phyloP scores from a whole-genome alignment of 2,329 filamentous ascomycete species.

The Rutstroemia sp. region DNA sequence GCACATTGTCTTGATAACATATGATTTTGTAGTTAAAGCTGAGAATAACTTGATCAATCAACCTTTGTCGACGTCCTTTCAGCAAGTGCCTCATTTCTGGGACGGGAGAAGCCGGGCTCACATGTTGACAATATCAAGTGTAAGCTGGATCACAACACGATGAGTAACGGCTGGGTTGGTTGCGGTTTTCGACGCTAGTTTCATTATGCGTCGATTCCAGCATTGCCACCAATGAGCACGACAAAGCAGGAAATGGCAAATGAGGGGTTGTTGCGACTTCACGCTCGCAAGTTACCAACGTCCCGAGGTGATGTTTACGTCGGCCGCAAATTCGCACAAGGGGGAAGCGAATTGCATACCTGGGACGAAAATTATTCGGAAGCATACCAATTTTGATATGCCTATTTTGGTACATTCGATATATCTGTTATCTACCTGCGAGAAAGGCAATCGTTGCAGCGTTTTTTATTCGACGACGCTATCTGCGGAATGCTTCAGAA shows the following conservation, averaged over 20 bases:
- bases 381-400: constrained; percentile 3
- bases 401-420: not conserved
- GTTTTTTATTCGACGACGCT: not conserved
- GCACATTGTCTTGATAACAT: not conserved
- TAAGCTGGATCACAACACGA: not conserved
- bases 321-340: not conserved
- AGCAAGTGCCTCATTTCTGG: not conserved
- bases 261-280: not conserved
- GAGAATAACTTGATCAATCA: not conserved
- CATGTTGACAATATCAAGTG: not conserved
- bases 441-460: not conserved
- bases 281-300: not conserved
- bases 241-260: not conserved
- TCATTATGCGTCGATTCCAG: not conserved
- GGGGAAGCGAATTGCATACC: not conserved
- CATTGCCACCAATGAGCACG: not conserved
- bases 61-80: not conserved
- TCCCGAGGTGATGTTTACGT: not conserved
- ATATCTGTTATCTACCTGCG: not conserved
- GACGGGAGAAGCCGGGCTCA: not conserved
- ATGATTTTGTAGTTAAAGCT: not conserved
- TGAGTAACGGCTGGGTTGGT: not conserved
- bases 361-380: constrained; percentile 9
- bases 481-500: not conserved
- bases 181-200: not conserved